A percentile compares a stretch with the other conserved stretches of the same genome.
These are phyloP conservation scores for Xanthoceras sorbifolium DNA, from an alignment of 345 rosid genomes.

Conservation along the genomic window DNA sequence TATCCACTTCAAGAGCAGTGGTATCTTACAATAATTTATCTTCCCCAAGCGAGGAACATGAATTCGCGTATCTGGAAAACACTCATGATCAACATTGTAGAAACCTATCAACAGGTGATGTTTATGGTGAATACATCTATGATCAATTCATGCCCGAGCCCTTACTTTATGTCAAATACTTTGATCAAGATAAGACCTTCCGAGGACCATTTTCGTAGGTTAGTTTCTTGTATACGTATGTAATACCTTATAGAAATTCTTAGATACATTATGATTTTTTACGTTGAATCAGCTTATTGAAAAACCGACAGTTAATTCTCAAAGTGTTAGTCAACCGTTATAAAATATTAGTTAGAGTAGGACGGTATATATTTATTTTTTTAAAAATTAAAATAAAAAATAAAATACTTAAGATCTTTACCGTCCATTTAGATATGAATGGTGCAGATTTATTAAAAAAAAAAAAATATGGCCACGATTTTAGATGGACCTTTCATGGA, in stretches of 20 bases:
- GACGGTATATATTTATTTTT: too few species aligned
- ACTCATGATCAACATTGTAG: constrained; percentile 3
- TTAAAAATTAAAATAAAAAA: too few species aligned
- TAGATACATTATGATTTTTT: neutral
- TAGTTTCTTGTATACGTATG: neutral
- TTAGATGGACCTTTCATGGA: too few species aligned
- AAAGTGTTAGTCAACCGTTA: too few species aligned
- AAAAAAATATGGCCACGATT: too few species aligned
- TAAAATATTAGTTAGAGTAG: too few species aligned
- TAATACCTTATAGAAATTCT: neutral
- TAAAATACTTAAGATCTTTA: too few species aligned
- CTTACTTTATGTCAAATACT: neutral
- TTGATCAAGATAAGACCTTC: constrained; percentile 17
- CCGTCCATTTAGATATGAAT: too few species aligned
- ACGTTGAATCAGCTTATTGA: too few species aligned
- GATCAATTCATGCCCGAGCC: constrained; percentile 21
- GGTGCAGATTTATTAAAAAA: too few species aligned
- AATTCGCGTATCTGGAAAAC: neutral
- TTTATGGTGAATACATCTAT: neutral
- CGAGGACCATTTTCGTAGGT: constrained; percentile 27
- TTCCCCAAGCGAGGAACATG: constrained; percentile 14
- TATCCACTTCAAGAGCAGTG: neutral
- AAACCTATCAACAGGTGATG: neutral
- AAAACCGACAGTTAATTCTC: too few species aligned
- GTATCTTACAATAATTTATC: neutral